phyloP scores from a whole-genome alignment of 2,329 filamentous ascomycete genomes.

The Furcasterigmium sp. region DNA sequence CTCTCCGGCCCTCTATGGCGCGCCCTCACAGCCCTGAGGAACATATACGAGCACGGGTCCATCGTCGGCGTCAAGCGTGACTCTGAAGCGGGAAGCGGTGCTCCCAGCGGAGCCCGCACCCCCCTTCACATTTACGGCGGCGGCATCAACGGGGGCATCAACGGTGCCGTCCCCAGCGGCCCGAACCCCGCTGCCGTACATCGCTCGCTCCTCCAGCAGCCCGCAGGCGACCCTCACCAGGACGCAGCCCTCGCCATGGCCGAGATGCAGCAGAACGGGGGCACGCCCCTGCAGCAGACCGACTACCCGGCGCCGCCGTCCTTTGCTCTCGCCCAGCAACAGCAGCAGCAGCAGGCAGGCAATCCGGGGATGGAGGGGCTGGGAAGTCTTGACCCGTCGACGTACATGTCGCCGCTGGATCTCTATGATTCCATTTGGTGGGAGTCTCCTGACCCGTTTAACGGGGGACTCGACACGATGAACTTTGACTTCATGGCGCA shows the following conservation, averaged over 20 bases:
- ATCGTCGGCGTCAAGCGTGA: conserved; percentile 49
- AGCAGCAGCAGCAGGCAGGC: background rate
- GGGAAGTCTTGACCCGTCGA: conserved; percentile 44
- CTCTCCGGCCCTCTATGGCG: conserved; percentile 56
- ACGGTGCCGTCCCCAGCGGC: conserved; percentile 2
- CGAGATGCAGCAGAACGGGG: conserved; percentile 60
- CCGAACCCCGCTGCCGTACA: background rate
- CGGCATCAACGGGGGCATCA: conserved; percentile 7
- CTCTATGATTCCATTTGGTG: conserved; percentile 65
- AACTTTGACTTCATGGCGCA: conserved; percentile 58
- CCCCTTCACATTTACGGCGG: conserved; percentile 23
- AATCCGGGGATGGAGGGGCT: conserved; percentile 21
- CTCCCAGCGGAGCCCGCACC: conserved; percentile 39
- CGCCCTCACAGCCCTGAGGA: conserved; percentile 55
- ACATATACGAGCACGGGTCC: conserved; percentile 62
- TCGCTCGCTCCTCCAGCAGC: conserved; percentile 1
- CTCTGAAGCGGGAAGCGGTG: conserved; percentile 35
- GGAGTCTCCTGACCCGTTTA: conserved; percentile 57
- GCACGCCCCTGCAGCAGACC: conserved; percentile 30
- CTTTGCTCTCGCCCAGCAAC: conserved; percentile 8
- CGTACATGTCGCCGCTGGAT: conserved; percentile 63
- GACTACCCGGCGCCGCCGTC: conserved; percentile 33
- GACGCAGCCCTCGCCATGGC: conserved; percentile 61
- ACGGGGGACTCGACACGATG: conserved; percentile 49
- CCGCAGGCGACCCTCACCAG: conserved; percentile 47